Evolutionary conservation across 805 yeast species (phyloP).

Genomic region (Lachancea nothofagi): DNA sequence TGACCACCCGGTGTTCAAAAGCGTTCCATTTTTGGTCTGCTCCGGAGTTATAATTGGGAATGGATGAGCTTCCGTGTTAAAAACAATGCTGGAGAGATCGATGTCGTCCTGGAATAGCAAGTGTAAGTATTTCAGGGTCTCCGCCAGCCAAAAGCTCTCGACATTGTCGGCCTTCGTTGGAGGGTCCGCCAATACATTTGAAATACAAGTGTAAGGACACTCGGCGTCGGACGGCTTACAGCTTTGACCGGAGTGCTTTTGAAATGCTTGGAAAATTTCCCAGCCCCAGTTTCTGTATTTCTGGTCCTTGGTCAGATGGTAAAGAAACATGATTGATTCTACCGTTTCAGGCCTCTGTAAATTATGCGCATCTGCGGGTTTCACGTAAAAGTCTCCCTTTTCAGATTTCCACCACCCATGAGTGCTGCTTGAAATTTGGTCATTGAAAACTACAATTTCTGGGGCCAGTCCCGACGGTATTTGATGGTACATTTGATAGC

Average conservation of each 20-base stretch:
- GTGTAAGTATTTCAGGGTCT: slow-evolving; percentile 82
- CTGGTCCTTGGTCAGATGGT: slow-evolving; percentile 71
- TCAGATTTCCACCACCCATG: slow-evolving; percentile 31
- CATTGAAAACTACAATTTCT: slow-evolving; percentile 82
- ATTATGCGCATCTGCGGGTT: slow-evolving; percentile 72
- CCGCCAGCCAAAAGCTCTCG: slow-evolving; percentile 93
- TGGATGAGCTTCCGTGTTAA: slow-evolving; percentile 93
- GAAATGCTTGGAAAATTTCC: slow-evolving; percentile 71
- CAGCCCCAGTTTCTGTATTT: slow-evolving; percentile 87
- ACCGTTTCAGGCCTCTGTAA: slow-evolving; percentile 93
- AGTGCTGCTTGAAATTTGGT: slow-evolving; percentile 21
- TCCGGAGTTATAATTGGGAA: slow-evolving; percentile 54
- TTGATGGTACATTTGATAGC: slow-evolving; percentile 78
- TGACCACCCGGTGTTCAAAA: slow-evolving; percentile 1
- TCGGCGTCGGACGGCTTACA: slow-evolving; percentile 28
- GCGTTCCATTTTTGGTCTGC: slow-evolving; percentile 6
- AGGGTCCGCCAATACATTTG: slow-evolving; percentile 55
- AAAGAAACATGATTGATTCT: slow-evolving; percentile 76
- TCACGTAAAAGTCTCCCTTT: slow-evolving; percentile 56
- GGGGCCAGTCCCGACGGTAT: slow-evolving; percentile 78
- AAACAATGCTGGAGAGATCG: slow-evolving; percentile 65
- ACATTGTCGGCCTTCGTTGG: slow-evolving; percentile 61
- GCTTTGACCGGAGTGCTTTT: slow-evolving; percentile 49
- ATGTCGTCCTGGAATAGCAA: slow-evolving; percentile 68
- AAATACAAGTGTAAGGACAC: slow-evolving; percentile 54